A percentile compares a stretch with the other conserved stretches of the same genome.
These are phyloP conservation scores for Metarhizium sp. DNA, from an alignment of 2,329 filamentous ascomycete species.

Conservation along the genomic window DNA sequence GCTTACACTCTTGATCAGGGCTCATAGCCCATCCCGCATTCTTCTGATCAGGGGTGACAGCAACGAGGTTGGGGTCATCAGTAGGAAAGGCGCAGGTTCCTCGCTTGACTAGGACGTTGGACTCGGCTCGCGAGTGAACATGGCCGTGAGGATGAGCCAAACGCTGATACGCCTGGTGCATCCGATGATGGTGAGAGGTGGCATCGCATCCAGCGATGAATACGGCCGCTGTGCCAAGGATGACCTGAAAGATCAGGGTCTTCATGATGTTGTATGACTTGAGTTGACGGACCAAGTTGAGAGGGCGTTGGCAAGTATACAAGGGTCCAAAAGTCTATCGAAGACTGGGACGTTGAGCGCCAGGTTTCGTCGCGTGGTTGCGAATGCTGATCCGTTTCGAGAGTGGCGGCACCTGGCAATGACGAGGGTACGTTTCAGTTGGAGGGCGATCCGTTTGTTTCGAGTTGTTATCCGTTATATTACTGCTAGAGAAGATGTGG, in stretches of 20 bases:
- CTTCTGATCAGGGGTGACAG: slow-evolving; percentile 50
- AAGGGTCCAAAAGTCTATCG: background rate
- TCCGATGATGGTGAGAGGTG: slow-evolving; percentile 21
- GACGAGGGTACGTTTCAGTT: background rate
- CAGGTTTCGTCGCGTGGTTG: background rate
- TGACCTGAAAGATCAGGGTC: slow-evolving; percentile 36
- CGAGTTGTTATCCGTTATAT: background rate
- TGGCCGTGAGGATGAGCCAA: slow-evolving; percentile 19
- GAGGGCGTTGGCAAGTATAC: background rate
- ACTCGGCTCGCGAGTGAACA: slow-evolving; percentile 10
- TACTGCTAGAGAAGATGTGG: too few relatives aligned
- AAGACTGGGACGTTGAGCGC: background rate
- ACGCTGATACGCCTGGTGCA: slow-evolving; percentile 29
- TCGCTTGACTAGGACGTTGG: slow-evolving; percentile 38
- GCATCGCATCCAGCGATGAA: slow-evolving; percentile 28
- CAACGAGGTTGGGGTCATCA: slow-evolving; percentile 53
- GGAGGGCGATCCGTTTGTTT: background rate
- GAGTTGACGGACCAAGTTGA: background rate
- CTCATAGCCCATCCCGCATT: slow-evolving; percentile 78
- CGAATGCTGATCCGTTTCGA: background rate
- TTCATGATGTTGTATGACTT: slow-evolving; percentile 34
- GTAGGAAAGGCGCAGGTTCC: slow-evolving; percentile 54
- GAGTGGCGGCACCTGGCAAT: background rate
- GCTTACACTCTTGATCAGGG: slow-evolving; percentile 59
- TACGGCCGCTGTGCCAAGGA: slow-evolving; percentile 38